A percentile compares a stretch with the other conserved stretches of the same genome.
These are phyloP conservation scores for Wickerhamomyces chambardii DNA, from an alignment of 805 yeast genomes.

Conservation along the genomic window DNA sequence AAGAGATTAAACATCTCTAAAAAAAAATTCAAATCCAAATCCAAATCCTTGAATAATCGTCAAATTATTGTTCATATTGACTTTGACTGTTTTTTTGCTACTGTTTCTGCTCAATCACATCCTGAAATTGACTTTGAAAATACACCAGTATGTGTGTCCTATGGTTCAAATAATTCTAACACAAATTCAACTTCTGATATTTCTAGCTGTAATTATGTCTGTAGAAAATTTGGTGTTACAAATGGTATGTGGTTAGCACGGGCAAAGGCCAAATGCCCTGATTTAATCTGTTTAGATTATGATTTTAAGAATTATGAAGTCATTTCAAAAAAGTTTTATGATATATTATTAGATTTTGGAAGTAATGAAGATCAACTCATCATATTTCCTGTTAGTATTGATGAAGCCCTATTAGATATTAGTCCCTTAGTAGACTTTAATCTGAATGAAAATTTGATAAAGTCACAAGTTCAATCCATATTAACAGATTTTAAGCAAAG, in stretches of 20 bases:
- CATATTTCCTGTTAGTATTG: constrained; percentile 81
- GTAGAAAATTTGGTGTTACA: constrained; percentile 65
- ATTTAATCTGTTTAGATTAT: constrained; percentile 54
- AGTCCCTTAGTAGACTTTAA: constrained; percentile 20
- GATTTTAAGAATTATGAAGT: constrained; percentile 67
- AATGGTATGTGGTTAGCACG: constrained; percentile 87
- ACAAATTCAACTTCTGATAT: constrained; percentile 53
- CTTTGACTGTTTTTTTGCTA: constrained; percentile 90
- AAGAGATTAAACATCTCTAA: constrained; percentile 6
- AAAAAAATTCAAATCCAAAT: constrained; percentile 1
- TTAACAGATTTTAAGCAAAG: constrained; percentile 19
- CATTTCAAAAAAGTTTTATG: constrained; percentile 57
- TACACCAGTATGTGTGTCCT: constrained; percentile 55
- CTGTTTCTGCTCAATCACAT: constrained; percentile 59
- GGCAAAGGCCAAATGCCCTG: constrained; percentile 61
- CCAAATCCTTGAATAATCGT: no score
- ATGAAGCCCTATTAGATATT: constrained; percentile 80
- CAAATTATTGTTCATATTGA: constrained; percentile 72
- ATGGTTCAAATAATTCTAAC: constrained; percentile 25
- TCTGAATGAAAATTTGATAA: constrained; percentile 2
- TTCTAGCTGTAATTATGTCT: constrained; percentile 88
- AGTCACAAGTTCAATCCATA: background rate
- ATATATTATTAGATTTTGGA: constrained; percentile 27
- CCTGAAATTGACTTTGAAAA: constrained; percentile 39
- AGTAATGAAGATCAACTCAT: constrained; percentile 23